A percentile compares a stretch with the other conserved stretches of the same genome.
phyloP scores from a whole-genome alignment of 805 yeast genomes.

The Candida arabinofermentans region DNA sequence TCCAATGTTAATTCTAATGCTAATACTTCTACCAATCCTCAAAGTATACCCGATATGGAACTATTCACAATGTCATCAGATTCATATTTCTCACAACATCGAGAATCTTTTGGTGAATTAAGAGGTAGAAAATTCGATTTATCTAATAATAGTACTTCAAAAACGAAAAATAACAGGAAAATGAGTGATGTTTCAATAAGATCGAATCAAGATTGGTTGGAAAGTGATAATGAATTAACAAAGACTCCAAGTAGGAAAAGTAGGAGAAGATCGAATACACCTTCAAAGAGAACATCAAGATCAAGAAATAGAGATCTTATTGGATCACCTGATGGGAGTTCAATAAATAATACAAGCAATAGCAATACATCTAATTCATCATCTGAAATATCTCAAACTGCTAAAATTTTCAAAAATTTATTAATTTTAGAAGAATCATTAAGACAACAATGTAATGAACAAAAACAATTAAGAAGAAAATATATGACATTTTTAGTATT shows the following conservation, averaged over 20 bases:
- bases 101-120: constrained; percentile 24
- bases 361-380: constrained; percentile 6
- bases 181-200: constrained; percentile 26
- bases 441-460: constrained; percentile 74
- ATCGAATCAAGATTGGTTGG: constrained; percentile 16
- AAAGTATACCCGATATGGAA: constrained; percentile 6
- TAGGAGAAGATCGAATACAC: constrained; percentile 12
- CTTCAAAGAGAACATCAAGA: constrained; percentile 16
- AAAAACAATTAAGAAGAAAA: constrained; percentile 59
- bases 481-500: constrained; percentile 52
- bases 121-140: constrained; percentile 19
- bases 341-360: constrained; percentile 1
- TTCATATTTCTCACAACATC: constrained; percentile 31
- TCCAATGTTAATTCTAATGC: too few relatives aligned
- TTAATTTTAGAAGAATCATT: constrained; percentile 82
- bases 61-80: constrained; percentile 28
- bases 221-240: constrained; percentile 21
- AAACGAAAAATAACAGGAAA: constrained; percentile 19
- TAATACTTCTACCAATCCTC: neutral
- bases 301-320: constrained; percentile 15
- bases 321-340: constrained; percentile 2
- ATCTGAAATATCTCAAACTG: constrained; percentile 34
- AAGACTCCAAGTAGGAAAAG: constrained; percentile 18
- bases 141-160: too few relatives aligned
- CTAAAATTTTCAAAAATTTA: constrained; percentile 76